A percentile compares a stretch with the other conserved stretches of the same genome.
Evolutionary conservation across 805 yeast species (phyloP).

Genomic region (Schwanniomyces sp.): DNA sequence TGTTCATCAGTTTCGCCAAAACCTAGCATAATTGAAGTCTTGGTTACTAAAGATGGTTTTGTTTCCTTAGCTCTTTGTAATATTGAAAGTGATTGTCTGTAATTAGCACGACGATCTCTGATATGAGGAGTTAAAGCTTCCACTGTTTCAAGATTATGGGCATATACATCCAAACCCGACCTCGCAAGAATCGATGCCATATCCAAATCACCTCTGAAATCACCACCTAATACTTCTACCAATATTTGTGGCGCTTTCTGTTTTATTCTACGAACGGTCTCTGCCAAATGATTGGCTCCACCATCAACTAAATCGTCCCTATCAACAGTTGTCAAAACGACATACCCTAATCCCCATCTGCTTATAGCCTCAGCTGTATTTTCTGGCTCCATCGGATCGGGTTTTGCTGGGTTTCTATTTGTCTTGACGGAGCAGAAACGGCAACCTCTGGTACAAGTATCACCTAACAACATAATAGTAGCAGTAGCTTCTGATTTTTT

Average conservation of each 20-base stretch:
- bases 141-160: conserved; percentile 96
- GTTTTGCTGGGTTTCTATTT: conserved; percentile 77
- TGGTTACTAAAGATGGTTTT: conserved; percentile 76
- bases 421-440: conserved; percentile 97
- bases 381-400: conserved; percentile 96
- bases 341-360: conserved; percentile 98
- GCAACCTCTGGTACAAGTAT: conserved; percentile 99
- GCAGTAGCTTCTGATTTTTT: conserved; percentile 91
- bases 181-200: conserved; percentile 78
- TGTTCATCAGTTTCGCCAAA: conserved; percentile 96
- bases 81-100: conserved; percentile 81
- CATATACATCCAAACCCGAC: conserved; percentile 92
- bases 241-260: conserved; percentile 85
- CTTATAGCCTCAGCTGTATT: conserved; percentile 96
- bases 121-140: conserved; percentile 93
- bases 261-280: conserved; percentile 83
- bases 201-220: conserved; percentile 85
- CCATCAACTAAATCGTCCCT: conserved; percentile 94
- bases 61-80: conserved; percentile 77
- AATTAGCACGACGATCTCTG: conserved; percentile 95
- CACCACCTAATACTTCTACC: conserved; percentile 94
- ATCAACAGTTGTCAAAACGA: conserved; percentile 95
- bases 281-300: conserved; percentile 87
- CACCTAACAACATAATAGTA: conserved; percentile 97
- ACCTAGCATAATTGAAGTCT: conserved; percentile 95